Evolutionary conservation across 2,329 filamentous ascomycete species (phyloP).

Genomic region (Dactylellina parvicollis): DNA sequence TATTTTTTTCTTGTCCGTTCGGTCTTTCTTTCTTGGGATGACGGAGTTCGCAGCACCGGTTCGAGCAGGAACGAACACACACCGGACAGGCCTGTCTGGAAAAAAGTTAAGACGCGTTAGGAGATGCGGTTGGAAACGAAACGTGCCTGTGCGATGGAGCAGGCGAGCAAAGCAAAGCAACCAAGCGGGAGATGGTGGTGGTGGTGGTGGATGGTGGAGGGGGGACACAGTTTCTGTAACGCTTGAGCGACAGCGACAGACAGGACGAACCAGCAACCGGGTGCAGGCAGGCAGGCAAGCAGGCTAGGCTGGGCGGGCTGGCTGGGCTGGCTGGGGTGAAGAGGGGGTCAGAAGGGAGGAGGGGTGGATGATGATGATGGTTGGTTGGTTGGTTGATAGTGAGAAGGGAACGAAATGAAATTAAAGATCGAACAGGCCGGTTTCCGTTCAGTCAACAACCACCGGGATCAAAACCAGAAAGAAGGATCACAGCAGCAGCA

Average conservation of each 20-base stretch:
- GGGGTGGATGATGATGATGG: slow-evolving; percentile 26
- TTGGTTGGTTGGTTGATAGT: slow-evolving; percentile 23
- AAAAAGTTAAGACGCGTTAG: slow-evolving; percentile 51
- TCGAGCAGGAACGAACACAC: slow-evolving; percentile 32
- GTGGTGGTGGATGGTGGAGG: slow-evolving; percentile 27
- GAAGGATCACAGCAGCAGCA: background rate
- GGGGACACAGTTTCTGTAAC: slow-evolving; percentile 53
- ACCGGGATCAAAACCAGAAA: slow-evolving; percentile 4
- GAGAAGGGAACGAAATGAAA: slow-evolving; percentile 18
- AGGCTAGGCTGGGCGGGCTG: background rate
- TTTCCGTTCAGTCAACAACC: background rate
- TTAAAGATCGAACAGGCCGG: slow-evolving; percentile 9
- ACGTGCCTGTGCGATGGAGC: slow-evolving; percentile 52
- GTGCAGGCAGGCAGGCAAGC: slow-evolving; percentile 4
- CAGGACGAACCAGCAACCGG: background rate
- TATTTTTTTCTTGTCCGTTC: slow-evolving; percentile 13
- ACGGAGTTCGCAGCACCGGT: slow-evolving; percentile 23
- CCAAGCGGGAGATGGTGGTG: slow-evolving; percentile 18
- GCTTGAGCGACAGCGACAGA: slow-evolving; percentile 6
- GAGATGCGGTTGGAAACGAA: slow-evolving; percentile 54
- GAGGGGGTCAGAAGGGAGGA: slow-evolving; percentile 22
- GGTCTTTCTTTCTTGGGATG: background rate
- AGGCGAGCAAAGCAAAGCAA: slow-evolving; percentile 2
- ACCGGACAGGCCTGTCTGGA: slow-evolving; percentile 41
- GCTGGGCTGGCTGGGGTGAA: background rate